These are phyloP conservation scores for Ziziphus jujuba DNA, from an alignment of 306 rosid genomes.

Conservation along the genomic window DNA sequence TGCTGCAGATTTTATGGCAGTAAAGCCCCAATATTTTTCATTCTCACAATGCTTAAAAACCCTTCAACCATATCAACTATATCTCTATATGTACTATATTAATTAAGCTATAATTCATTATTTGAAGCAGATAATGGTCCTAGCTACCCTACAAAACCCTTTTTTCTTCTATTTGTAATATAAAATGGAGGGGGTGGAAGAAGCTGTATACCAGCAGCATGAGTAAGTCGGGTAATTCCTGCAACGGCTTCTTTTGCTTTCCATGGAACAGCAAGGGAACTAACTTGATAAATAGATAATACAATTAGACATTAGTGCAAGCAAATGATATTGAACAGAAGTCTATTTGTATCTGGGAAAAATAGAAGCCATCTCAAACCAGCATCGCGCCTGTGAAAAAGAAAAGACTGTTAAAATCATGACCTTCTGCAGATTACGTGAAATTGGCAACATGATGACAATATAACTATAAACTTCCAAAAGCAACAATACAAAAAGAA, in stretches of 20 bases:
- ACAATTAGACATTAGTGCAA: background rate
- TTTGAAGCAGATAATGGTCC: too few relatives aligned
- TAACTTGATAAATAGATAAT: slow-evolving; percentile 55
- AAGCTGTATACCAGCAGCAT: slow-evolving; percentile 66
- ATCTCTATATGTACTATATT: too few relatives aligned
- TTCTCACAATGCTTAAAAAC: too few relatives aligned
- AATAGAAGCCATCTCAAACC: slow-evolving; percentile 98
- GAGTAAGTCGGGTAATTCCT: slow-evolving; percentile 86
- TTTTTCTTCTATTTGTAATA: too few relatives aligned
- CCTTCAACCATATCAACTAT: too few relatives aligned
- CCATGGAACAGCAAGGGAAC: slow-evolving; percentile 93
- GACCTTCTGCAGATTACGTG: background rate
- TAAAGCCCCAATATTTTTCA: too few relatives aligned
- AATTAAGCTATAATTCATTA: too few relatives aligned
- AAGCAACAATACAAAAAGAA: background rate
- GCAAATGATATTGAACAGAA: slow-evolving; percentile 72
- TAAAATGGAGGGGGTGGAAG: too few relatives aligned
- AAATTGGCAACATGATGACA: too few relatives aligned
- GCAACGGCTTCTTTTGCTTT: slow-evolving; percentile 99
- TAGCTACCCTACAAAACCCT: too few relatives aligned
- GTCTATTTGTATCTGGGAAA: slow-evolving; percentile 99
- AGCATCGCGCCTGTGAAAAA: slow-evolving; percentile 58
- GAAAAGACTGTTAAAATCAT: slow-evolving; percentile 1
- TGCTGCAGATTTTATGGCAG: too few relatives aligned
- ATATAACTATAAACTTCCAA: background rate